Conservation (phyloP, 306 rosid genomes). For the Senna tora region DNA sequence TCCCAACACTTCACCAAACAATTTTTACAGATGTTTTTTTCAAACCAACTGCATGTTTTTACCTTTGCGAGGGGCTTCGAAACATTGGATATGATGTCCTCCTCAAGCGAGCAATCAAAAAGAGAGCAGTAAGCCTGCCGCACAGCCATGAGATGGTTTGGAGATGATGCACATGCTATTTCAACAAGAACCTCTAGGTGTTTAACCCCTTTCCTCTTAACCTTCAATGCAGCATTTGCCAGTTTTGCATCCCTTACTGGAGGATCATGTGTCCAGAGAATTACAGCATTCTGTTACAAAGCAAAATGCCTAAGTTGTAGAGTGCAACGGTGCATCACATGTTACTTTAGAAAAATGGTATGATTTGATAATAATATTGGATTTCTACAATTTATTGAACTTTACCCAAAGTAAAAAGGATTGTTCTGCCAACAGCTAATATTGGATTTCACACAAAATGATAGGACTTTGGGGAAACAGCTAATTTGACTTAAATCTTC, state of each 20-base stretch:
- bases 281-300: slow-evolving; percentile 54
- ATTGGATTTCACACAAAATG: slow-evolving; percentile 4
- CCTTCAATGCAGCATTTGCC: slow-evolving; percentile 53
- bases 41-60: slow-evolving; percentile 12
- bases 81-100: slow-evolving; percentile 56
- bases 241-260: slow-evolving; percentile 70
- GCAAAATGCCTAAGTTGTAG: background rate
- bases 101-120: slow-evolving; percentile 66
- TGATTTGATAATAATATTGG: background rate
- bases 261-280: slow-evolving; percentile 65
- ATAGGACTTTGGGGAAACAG: slow-evolving; percentile 3
- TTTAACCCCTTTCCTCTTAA: slow-evolving; percentile 42
- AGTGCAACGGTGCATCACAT: background rate
- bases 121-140: slow-evolving; percentile 58
- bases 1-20: slow-evolving; percentile 2
- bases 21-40: background rate
- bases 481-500: slow-evolving; percentile 5
- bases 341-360: background rate
- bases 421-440: slow-evolving; percentile 2
- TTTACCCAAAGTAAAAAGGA: slow-evolving; percentile 8
- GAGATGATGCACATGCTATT: slow-evolving; percentile 69
- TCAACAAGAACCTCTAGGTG: slow-evolving; percentile 56
- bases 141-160: slow-evolving; percentile 67
- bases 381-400: background rate
- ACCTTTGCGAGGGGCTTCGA: slow-evolving; percentile 60